Percentiles rank a stretch among this genome's conserved stretches.
These are phyloP conservation scores for Yarrowia deformans DNA, from an alignment of 805 yeast genomes.

Conservation along the genomic window DNA sequence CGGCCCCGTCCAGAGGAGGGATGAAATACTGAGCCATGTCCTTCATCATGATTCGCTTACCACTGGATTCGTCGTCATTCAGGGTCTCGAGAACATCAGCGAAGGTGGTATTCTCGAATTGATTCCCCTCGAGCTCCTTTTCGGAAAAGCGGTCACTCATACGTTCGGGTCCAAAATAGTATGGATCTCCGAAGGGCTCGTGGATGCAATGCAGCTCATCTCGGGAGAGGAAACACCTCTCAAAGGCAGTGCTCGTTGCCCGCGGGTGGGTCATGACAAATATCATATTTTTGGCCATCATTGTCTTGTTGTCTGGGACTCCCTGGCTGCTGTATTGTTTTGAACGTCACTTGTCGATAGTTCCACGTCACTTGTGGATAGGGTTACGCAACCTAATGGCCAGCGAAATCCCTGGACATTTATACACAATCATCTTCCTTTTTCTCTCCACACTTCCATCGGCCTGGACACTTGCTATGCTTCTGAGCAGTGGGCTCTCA, in stretches of 20 bases:
- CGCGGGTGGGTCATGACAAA: constrained; percentile 47
- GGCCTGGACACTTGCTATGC: constrained; percentile 20
- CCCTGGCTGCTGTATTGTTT: no score
- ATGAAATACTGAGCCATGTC: constrained; percentile 48
- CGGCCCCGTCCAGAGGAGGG: constrained; percentile 41
- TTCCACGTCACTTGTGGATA: neutral
- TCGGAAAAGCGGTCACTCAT: constrained; percentile 43
- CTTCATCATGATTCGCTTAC: constrained; percentile 44
- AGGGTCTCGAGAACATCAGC: constrained; percentile 42
- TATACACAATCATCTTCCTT: neutral
- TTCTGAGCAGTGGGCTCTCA: constrained; percentile 6
- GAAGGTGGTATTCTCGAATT: constrained; percentile 42
- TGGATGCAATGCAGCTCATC: constrained; percentile 43
- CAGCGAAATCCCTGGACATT: neutral
- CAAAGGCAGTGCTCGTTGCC: constrained; percentile 46
- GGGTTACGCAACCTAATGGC: constrained; percentile 14
- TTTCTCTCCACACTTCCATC: constrained; percentile 25
- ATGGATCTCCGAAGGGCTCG: constrained; percentile 48
- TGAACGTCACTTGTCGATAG: no score
- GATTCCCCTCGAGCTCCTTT: constrained; percentile 39
- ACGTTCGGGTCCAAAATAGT: constrained; percentile 46
- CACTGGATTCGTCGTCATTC: constrained; percentile 15
- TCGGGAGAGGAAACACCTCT: constrained; percentile 45
- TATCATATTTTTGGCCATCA: constrained; percentile 37
- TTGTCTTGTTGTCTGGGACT: neutral